Evolutionary conservation across 2,329 filamentous ascomycete genomes (phyloP).

Genomic region (Microdochium bolleyi): DNA sequence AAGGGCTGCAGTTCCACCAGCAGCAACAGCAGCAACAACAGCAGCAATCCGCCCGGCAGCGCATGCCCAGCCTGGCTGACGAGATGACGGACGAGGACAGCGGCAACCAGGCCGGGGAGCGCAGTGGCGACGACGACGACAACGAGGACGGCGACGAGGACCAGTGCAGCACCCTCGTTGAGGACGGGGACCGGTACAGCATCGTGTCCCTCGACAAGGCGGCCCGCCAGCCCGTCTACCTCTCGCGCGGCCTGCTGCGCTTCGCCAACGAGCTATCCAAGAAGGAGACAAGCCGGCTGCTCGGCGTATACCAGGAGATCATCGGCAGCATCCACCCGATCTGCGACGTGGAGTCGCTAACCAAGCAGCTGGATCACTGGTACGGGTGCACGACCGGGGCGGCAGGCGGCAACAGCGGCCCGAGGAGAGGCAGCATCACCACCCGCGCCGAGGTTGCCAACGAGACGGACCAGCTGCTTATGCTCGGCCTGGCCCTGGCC

Average conservation of each 20-base stretch:
- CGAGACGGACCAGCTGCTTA: conserved; percentile 4
- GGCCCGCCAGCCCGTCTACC: not conserved
- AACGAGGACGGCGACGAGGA: conserved; percentile 12
- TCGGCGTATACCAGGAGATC: not conserved
- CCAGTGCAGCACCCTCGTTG: conserved; percentile 10
- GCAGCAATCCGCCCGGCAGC: not conserved
- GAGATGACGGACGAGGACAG: not conserved
- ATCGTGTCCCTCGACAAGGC: conserved; percentile 13
- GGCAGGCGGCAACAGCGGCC: not conserved
- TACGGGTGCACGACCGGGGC: not conserved
- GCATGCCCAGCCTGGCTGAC: not conserved
- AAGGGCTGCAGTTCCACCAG: not conserved
- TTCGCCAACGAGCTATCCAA: not conserved
- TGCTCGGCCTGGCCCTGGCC: conserved; percentile 5
- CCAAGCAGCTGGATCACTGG: conserved; percentile 1
- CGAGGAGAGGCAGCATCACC: not conserved
- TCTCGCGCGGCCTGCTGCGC: not conserved
- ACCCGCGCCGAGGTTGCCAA: not conserved
- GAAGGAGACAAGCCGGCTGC: not conserved
- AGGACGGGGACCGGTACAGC: conserved; percentile 17
- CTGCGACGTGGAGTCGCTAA: conserved; percentile 1
- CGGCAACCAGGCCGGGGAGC: not conserved
- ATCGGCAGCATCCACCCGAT: not conserved
- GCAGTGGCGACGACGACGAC: conserved; percentile 4
- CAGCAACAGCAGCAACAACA: not conserved